phyloP scores from a whole-genome alignment of 2,329 filamentous ascomycete genomes.

The Phaeosphaeria sp. region DNA sequence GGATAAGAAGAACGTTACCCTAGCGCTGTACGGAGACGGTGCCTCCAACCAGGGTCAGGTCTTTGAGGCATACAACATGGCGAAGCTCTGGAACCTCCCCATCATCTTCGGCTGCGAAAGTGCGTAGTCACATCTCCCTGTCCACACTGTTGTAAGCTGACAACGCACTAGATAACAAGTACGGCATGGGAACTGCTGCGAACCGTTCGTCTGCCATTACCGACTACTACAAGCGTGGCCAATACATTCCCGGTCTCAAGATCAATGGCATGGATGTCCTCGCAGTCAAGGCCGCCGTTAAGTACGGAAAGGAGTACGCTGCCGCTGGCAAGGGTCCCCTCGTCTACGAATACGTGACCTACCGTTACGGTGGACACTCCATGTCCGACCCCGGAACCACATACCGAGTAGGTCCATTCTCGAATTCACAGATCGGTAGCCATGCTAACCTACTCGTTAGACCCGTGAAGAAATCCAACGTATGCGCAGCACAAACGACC shows the following conservation, averaged over 20 bases:
- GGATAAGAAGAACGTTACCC: slow-evolving; percentile 80
- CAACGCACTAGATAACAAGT: slow-evolving; percentile 88
- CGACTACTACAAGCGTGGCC: slow-evolving; percentile 99
- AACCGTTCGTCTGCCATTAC: slow-evolving; percentile 93
- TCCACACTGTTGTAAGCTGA: slow-evolving; percentile 21
- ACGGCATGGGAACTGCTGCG: slow-evolving; percentile 98
- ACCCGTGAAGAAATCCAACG: slow-evolving; percentile 99
- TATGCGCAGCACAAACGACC: slow-evolving; percentile 98
- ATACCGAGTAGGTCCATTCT: slow-evolving; percentile 68
- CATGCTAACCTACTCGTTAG: slow-evolving; percentile 35
- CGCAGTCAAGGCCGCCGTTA: slow-evolving; percentile 93
- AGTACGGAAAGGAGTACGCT: slow-evolving; percentile 91
- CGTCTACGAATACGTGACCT: slow-evolving; percentile 98
- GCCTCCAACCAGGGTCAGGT: slow-evolving; percentile 99
- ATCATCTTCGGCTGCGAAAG: slow-evolving; percentile 98
- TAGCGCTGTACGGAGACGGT: slow-evolving; percentile 96
- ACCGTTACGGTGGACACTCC: slow-evolving; percentile 98
- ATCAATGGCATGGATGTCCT: slow-evolving; percentile 99
- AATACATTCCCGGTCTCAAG: slow-evolving; percentile 99
- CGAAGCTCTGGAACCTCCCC: slow-evolving; percentile 97
- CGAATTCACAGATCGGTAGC: neutral
- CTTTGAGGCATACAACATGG: slow-evolving; percentile 99
- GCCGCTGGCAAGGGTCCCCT: slow-evolving; percentile 85
- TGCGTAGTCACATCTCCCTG: slow-evolving; percentile 59
- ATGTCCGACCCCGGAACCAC: slow-evolving; percentile 99